A percentile compares a stretch with the other conserved stretches of the same genome.
phyloP scores from a whole-genome alignment of 208 protist genomes.

The Trypanosoma boissoni region DNA sequence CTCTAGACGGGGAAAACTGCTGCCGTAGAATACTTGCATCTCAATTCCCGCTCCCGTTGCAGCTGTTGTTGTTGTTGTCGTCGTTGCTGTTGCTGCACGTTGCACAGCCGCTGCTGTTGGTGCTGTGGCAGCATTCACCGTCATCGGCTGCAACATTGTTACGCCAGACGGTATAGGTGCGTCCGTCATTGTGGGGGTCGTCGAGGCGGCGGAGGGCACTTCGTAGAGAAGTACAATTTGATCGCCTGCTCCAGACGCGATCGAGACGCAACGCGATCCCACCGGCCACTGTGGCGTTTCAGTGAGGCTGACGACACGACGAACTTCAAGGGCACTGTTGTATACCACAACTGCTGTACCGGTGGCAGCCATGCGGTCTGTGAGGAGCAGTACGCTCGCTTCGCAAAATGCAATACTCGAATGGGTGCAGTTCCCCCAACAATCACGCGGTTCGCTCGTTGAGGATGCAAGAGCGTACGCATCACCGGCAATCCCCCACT shows the following conservation, averaged over 20 bases:
- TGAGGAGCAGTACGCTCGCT: slow-evolving; percentile 59
- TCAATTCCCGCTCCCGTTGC: slow-evolving; percentile 23
- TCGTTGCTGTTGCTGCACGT: background rate
- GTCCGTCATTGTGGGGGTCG: background rate
- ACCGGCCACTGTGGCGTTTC: slow-evolving; percentile 35
- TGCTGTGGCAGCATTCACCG: slow-evolving; percentile 19
- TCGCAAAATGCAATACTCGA: slow-evolving; percentile 69
- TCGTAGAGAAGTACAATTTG: slow-evolving; percentile 53
- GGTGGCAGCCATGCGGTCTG: slow-evolving; percentile 60
- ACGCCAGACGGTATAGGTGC: no score
- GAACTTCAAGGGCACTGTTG: slow-evolving; percentile 44
- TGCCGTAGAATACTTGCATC: slow-evolving; percentile 35
- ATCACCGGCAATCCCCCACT: slow-evolving; percentile 40
- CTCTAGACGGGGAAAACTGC: slow-evolving; percentile 33
- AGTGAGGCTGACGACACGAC: slow-evolving; percentile 39
- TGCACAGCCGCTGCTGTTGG: slow-evolving; percentile 6
- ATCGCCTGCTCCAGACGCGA: slow-evolving; percentile 48
- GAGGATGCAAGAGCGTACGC: slow-evolving; percentile 41
- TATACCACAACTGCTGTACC: slow-evolving; percentile 65
- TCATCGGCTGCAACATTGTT: slow-evolving; percentile 33
- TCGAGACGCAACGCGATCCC: slow-evolving; percentile 22
- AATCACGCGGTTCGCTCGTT: slow-evolving; percentile 48
- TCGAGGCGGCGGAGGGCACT: background rate
- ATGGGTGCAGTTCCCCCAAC: slow-evolving; percentile 37
- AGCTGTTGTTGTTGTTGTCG: background rate